Percentiles rank a stretch among this genome's conserved stretches.
phyloP scores from a whole-genome alignment of 139 green algal genomes.

The Micromonas pusilla region DNA sequence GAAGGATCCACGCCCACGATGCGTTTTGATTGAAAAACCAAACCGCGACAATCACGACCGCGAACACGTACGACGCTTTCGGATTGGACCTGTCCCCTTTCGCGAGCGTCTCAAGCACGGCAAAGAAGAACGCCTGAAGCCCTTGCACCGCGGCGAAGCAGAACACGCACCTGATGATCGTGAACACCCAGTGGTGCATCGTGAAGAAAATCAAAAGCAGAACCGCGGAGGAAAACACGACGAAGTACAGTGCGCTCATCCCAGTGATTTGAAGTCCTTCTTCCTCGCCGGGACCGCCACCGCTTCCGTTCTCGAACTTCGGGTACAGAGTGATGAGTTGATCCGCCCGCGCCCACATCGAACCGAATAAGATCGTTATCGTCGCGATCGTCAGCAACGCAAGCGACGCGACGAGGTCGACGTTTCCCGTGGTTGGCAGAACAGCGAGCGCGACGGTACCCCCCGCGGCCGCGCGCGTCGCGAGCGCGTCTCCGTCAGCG shows the following conservation, averaged over 20 bases:
- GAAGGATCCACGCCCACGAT: slow-evolving; percentile 27
- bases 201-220: slow-evolving; percentile 17
- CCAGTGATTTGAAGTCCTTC: slow-evolving; percentile 16
- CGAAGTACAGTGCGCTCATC: slow-evolving; percentile 2
- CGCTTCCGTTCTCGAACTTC: neutral
- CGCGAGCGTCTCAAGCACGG: neutral
- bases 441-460: neutral
- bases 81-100: too few relatives aligned
- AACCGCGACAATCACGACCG: neutral
- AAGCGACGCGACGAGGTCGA: neutral
- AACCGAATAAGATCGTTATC: slow-evolving; percentile 6
- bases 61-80: neutral
- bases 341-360: neutral
- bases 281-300: neutral
- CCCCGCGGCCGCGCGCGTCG: neutral
- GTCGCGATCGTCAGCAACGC: slow-evolving; percentile 2
- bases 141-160: slow-evolving; percentile 10
- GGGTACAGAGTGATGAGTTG: neutral
- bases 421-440: neutral
- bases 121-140: slow-evolving; percentile 4
- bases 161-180: neutral
- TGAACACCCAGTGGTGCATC: slow-evolving; percentile 24
- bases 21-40: slow-evolving; percentile 10
- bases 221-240: slow-evolving; percentile 9
- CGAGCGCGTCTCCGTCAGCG: neutral